phyloP scores from a whole-genome alignment of 768 basidiomycete genomes.

The Suillus brevipes region DNA sequence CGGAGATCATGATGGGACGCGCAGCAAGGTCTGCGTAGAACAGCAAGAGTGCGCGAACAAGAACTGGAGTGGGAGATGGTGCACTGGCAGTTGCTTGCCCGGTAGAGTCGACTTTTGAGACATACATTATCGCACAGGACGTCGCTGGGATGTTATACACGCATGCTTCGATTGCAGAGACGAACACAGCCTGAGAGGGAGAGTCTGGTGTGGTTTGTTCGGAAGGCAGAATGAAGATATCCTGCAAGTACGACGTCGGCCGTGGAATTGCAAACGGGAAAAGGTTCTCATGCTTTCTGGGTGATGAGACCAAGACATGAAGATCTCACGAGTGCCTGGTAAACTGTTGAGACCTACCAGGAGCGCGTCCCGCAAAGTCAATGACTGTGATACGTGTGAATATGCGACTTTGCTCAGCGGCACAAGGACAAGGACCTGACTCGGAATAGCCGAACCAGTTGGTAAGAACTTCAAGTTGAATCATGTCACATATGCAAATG shows the following conservation, averaged over 20 bases:
- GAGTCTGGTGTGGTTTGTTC: conserved; percentile 53
- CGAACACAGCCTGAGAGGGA: conserved; percentile 51
- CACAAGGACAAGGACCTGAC: too few relatives aligned
- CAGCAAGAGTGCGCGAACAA: conserved; percentile 65
- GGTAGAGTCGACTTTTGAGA: conserved; percentile 94
- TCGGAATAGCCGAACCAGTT: background rate
- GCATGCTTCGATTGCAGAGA: conserved; percentile 76
- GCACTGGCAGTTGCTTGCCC: conserved; percentile 54
- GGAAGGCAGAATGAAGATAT: conserved; percentile 74
- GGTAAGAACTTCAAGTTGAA: conserved; percentile 3
- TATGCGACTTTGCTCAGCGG: conserved; percentile 8
- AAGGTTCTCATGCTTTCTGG: conserved; percentile 64
- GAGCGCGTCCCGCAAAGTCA: conserved; percentile 62
- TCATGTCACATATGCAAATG: conserved; percentile 44
- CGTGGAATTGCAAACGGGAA: conserved; percentile 75
- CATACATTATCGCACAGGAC: conserved; percentile 72
- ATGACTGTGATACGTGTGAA: conserved; percentile 30
- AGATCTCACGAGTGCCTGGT: conserved; percentile 69
- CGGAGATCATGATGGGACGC: conserved; percentile 47
- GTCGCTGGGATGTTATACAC: conserved; percentile 76
- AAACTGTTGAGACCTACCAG: conserved; percentile 53
- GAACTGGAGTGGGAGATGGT: conserved; percentile 67
- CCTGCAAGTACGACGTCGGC: conserved; percentile 68
- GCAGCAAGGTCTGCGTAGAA: conserved; percentile 64
- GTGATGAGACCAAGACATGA: conserved; percentile 70